Conservation (phyloP, 306 rosid species). For the Castanea sativa region DNA sequence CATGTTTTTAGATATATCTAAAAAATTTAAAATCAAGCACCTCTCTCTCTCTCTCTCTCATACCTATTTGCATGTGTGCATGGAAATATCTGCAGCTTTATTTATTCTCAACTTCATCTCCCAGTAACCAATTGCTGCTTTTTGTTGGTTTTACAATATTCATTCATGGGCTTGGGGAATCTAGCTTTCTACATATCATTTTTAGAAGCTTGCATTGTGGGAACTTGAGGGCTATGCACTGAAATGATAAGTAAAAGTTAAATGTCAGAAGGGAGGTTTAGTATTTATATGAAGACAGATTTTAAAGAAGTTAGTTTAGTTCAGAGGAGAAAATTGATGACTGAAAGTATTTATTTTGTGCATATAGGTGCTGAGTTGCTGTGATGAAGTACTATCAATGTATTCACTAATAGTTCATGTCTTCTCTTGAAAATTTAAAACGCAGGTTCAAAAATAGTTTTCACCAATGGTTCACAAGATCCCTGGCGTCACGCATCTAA, state of each 20-base stretch:
- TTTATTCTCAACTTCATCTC: neutral
- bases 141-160: neutral
- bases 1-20: neutral
- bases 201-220: neutral
- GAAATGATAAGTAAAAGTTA: neutral
- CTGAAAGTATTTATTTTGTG: neutral
- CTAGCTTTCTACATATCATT: neutral
- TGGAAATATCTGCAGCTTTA: neutral
- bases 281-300: neutral
- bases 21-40: neutral
- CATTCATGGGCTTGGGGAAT: neutral
- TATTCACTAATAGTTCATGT: neutral
- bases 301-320: neutral
- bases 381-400: neutral
- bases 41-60: neutral
- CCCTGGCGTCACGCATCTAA: conserved; percentile 98
- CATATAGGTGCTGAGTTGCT: neutral
- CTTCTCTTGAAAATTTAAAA: conserved; percentile 27
- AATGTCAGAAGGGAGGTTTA: neutral
- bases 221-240: neutral
- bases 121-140: neutral
- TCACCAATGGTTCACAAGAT: conserved; percentile 93
- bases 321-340: neutral
- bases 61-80: neutral
- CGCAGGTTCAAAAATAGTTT: conserved; percentile 82